Percentiles rank a stretch among this genome's conserved stretches.
Conservation (phyloP, 768 basidiomycete species). For the Dendrothele bispora region DNA sequence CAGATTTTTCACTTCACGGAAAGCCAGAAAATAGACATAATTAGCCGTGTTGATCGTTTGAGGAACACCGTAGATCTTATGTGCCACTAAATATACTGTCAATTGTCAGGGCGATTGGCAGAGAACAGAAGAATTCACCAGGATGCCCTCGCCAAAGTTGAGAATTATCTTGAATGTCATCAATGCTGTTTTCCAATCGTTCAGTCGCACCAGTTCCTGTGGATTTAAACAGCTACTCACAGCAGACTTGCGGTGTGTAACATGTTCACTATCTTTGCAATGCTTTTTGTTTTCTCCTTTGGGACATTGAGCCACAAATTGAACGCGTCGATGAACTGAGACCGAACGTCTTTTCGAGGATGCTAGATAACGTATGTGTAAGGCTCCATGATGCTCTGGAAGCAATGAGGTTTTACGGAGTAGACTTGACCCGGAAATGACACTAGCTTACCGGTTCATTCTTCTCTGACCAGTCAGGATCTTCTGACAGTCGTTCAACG, state of each 20-base stretch:
- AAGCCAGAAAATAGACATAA: constrained; percentile 95
- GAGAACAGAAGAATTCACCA: constrained; percentile 39
- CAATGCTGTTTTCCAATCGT: constrained; percentile 63
- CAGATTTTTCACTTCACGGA: constrained; percentile 74
- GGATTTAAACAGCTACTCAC: constrained; percentile 54
- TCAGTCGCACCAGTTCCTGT: too few relatives aligned
- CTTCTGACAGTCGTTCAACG: too few relatives aligned
- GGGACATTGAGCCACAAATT: constrained; percentile 90
- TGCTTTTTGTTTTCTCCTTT: constrained; percentile 62
- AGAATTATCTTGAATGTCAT: constrained; percentile 93
- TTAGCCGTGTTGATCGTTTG: constrained; percentile 98
- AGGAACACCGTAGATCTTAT: constrained; percentile 94
- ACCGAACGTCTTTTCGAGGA: constrained; percentile 91
- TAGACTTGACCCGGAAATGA: not conserved
- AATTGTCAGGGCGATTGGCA: not conserved
- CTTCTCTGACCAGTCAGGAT: constrained; percentile 3
- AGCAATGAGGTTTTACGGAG: not conserved
- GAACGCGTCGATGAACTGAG: constrained; percentile 88
- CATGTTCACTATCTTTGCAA: constrained; percentile 86
- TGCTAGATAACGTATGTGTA: constrained; percentile 80
- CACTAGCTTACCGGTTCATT: not conserved
- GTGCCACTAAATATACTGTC: constrained; percentile 56
- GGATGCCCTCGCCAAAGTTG: constrained; percentile 85
- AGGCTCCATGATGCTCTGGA: constrained; percentile 73
- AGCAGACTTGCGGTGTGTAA: constrained; percentile 91